These are phyloP conservation scores for Phyllosticta citribraziliensis DNA, from an alignment of 2,329 filamentous ascomycete species.

Conservation along the genomic window DNA sequence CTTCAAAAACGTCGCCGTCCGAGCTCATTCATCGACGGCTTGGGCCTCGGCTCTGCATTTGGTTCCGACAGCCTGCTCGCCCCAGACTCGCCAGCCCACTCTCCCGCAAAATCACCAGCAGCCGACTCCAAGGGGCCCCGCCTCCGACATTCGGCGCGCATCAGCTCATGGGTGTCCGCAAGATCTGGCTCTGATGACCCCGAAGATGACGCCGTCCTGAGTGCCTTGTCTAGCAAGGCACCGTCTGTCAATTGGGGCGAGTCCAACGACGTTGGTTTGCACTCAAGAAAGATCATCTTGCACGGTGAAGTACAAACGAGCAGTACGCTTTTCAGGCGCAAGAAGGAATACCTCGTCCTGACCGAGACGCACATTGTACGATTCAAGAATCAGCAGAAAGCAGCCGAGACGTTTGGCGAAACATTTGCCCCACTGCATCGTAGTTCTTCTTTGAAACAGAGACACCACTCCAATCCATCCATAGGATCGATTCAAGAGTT, in stretches of 20 bases:
- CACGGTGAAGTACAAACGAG: conserved; percentile 63
- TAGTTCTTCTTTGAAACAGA: conserved; percentile 37
- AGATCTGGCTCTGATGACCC: conserved; percentile 42
- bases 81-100: conserved; percentile 1
- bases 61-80: conserved; percentile 23
- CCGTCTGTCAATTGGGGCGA: conserved; percentile 38
- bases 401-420: conserved; percentile 50
- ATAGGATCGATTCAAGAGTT: conserved; percentile 52
- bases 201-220: conserved; percentile 38
- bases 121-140: conserved; percentile 15
- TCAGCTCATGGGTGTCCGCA: conserved; percentile 47
- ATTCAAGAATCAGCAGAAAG: conserved; percentile 58
- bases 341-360: conserved; percentile 61
- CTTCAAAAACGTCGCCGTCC: conserved; percentile 25
- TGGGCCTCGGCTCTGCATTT: conserved; percentile 27
- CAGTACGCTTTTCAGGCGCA: conserved; percentile 61
- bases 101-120: conserved; percentile 4
- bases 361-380: conserved; percentile 59
- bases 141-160: conserved; percentile 37
- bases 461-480: conserved; percentile 50
- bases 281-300: conserved; percentile 42
- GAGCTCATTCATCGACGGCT: conserved; percentile 8
- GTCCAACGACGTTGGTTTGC: conserved; percentile 26
- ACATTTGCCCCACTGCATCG: conserved; percentile 20
- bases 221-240: conserved; percentile 40